These are phyloP conservation scores for Coniferiporia sulphurascens DNA, from an alignment of 1,284 basidiomycete species.

Conservation along the genomic window DNA sequence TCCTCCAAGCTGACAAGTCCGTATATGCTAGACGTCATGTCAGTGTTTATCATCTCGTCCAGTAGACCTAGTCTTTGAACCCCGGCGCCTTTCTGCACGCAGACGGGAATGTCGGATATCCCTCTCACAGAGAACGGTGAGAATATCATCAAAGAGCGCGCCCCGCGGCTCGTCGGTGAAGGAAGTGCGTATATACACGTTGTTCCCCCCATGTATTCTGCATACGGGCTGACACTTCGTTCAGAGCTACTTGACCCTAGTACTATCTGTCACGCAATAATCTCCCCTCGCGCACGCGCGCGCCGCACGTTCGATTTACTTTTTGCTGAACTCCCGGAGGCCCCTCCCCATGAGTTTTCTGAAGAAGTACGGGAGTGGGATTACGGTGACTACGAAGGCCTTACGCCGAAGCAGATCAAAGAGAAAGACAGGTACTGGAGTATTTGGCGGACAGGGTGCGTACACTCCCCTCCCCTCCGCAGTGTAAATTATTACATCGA, in stretches of 20 bases:
- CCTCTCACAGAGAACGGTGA: slow-evolving; percentile 83
- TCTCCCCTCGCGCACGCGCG: slow-evolving; percentile 84
- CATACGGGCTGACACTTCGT: background rate
- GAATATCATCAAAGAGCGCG: slow-evolving; percentile 63
- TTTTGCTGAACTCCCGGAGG: slow-evolving; percentile 50
- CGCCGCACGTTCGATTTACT: slow-evolving; percentile 81
- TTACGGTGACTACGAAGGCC: slow-evolving; percentile 88
- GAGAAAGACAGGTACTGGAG: slow-evolving; percentile 62
- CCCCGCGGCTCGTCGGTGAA: slow-evolving; percentile 63
- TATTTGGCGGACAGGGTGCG: slow-evolving; percentile 81
- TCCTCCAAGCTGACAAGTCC: slow-evolving; percentile 7
- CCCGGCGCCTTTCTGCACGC: slow-evolving; percentile 6
- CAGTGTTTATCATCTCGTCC: slow-evolving; percentile 22
- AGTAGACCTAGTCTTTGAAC: background rate
- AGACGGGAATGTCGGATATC: slow-evolving; percentile 89
- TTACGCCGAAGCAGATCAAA: slow-evolving; percentile 70
- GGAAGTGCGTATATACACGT: slow-evolving; percentile 52
- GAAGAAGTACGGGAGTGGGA: slow-evolving; percentile 82
- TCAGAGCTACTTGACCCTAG: slow-evolving; percentile 76
- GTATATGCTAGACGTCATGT: slow-evolving; percentile 62
- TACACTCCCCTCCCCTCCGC: slow-evolving; percentile 4
- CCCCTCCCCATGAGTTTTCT: slow-evolving; percentile 53
- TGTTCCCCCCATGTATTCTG: background rate
- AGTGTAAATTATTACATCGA: background rate
- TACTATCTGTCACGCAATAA: slow-evolving; percentile 70